A percentile compares a stretch with the other conserved stretches of the same genome.
These are phyloP conservation scores for Triticum aestivum DNA, from an alignment of 176 grass and related monocot species.

Conservation along the genomic window IWGSC_CS_RefSeq_v2.1 NC_057805.1:222229245-222229744, in stretches of 20 bases:
- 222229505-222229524: slow-evolving; percentile 84
- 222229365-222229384: slow-evolving; percentile 79
- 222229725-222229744: background rate
- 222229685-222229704: background rate
- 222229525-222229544: slow-evolving; percentile 94
- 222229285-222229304: slow-evolving; percentile 96
- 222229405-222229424: slow-evolving; percentile 90
- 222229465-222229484: slow-evolving; percentile 92
- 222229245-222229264: slow-evolving; percentile 81
- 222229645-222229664: background rate
- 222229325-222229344: slow-evolving; percentile 73
- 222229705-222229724: slow-evolving; percentile 11
- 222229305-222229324: slow-evolving; percentile 87
- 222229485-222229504: slow-evolving; percentile 95
- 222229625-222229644: slow-evolving; percentile 2
- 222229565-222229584: slow-evolving; percentile 44
- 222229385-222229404: slow-evolving; percentile 79
- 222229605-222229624: slow-evolving; percentile 32
- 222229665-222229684: slow-evolving; percentile 23
- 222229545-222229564: slow-evolving; percentile 56
- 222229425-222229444: slow-evolving; percentile 96
- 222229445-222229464: slow-evolving; percentile 91
- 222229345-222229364: slow-evolving; percentile 68
- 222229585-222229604: slow-evolving; percentile 57
- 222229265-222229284: slow-evolving; percentile 85